phyloP scores from a whole-genome alignment of 352 stramenopile genomes.

The Pythium dissimile region DNA sequence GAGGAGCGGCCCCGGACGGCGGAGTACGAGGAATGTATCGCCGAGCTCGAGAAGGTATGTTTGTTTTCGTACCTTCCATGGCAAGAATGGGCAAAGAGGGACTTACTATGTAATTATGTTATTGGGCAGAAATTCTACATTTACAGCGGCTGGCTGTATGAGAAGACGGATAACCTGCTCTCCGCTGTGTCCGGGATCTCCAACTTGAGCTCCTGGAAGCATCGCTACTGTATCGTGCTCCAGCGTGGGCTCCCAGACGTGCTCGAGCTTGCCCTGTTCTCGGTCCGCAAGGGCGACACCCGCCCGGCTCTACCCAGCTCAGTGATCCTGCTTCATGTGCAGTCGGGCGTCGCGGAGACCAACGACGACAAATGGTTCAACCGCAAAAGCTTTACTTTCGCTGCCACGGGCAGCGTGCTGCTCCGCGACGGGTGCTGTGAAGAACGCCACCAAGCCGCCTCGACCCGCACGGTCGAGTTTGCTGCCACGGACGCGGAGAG shows the following conservation, averaged over 20 bases:
- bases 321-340: slow-evolving; percentile 61
- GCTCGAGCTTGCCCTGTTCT: slow-evolving; percentile 73
- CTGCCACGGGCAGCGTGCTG: slow-evolving; percentile 31
- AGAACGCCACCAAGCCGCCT: slow-evolving; percentile 29
- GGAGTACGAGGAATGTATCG: slow-evolving; percentile 27
- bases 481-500: slow-evolving; percentile 41
- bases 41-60: slow-evolving; percentile 24
- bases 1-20: background rate
- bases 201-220: slow-evolving; percentile 30
- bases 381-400: slow-evolving; percentile 59
- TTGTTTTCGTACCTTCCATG: background rate
- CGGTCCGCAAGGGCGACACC: slow-evolving; percentile 35
- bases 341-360: slow-evolving; percentile 34
- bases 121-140: slow-evolving; percentile 31
- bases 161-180: slow-evolving; percentile 29
- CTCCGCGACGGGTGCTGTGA: slow-evolving; percentile 22
- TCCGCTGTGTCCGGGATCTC: slow-evolving; percentile 27
- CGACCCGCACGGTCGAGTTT: slow-evolving; percentile 46
- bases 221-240: slow-evolving; percentile 65
- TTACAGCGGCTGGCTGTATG: slow-evolving; percentile 30
- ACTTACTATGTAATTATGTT: background rate
- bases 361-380: slow-evolving; percentile 73
- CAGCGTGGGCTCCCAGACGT: slow-evolving; percentile 51
- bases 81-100: background rate
- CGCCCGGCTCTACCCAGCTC: slow-evolving; percentile 51